phyloP scores from a whole-genome alignment of 352 stramenopile genomes.

The Pythium rishiriense region DNA sequence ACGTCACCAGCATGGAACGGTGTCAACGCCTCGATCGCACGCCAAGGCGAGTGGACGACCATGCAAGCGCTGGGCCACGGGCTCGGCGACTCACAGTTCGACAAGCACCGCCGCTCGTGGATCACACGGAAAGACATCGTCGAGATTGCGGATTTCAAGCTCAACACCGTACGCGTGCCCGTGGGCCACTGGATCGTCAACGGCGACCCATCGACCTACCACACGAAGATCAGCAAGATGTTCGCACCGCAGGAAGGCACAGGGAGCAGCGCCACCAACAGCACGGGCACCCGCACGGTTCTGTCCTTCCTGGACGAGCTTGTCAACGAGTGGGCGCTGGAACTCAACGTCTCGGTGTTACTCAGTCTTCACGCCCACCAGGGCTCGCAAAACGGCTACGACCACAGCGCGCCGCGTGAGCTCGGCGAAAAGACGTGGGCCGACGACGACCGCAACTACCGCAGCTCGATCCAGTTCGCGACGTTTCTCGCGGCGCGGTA shows the following conservation, averaged over 20 bases:
- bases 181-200: slow-evolving; percentile 59
- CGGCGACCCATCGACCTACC: slow-evolving; percentile 9
- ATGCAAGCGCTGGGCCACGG: slow-evolving; percentile 26
- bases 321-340: slow-evolving; percentile 36
- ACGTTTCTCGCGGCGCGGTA: slow-evolving; percentile 34
- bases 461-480: slow-evolving; percentile 28
- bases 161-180: slow-evolving; percentile 33
- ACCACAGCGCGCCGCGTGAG: slow-evolving; percentile 49
- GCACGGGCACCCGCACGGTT: too few relatives aligned
- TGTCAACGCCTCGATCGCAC: not conserved
- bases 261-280: too few relatives aligned
- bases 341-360: slow-evolving; percentile 41
- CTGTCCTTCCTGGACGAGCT: slow-evolving; percentile 38
- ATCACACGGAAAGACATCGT: slow-evolving; percentile 50
- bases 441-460: slow-evolving; percentile 25
- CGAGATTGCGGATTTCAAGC: slow-evolving; percentile 36
- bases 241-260: too few relatives aligned
- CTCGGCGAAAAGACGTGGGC: slow-evolving; percentile 16
- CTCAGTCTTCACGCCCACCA: slow-evolving; percentile 57
- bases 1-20: slow-evolving; percentile 62
- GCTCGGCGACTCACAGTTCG: slow-evolving; percentile 33
- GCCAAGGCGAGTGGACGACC: not conserved
- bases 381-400: slow-evolving; percentile 66
- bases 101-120: slow-evolving; percentile 51
- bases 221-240: not conserved